A percentile compares a stretch with the other conserved stretches of the same genome.
Evolutionary conservation across 164 flowering plant species (phyloP).

Genomic region (Brasenia schreberi): DNA sequence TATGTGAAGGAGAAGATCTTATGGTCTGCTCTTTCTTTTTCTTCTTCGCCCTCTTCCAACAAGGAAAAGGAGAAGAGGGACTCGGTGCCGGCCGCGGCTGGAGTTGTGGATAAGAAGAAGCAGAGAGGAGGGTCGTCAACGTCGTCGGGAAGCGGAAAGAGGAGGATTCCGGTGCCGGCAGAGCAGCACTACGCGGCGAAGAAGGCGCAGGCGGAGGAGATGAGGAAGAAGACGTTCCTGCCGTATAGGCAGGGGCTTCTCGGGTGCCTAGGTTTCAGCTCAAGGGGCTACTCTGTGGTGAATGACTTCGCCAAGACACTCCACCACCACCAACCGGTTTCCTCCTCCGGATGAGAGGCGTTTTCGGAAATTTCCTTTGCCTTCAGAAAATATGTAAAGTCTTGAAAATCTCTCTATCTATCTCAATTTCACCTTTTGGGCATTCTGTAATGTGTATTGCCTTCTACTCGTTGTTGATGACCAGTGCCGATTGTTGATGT

Average conservation of each 20-base stretch:
- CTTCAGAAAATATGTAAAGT: background rate
- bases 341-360: background rate
- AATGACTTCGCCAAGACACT: slow-evolving; percentile 22
- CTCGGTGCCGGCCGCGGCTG: no score
- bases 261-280: slow-evolving; percentile 41
- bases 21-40: slow-evolving; percentile 14
- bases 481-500: background rate
- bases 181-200: slow-evolving; percentile 41
- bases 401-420: background rate
- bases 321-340: slow-evolving; percentile 2
- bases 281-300: slow-evolving; percentile 20
- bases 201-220: slow-evolving; percentile 50
- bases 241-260: slow-evolving; percentile 42
- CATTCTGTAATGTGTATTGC: background rate
- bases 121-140: background rate
- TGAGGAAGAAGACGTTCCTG: slow-evolving; percentile 50
- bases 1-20: slow-evolving; percentile 24
- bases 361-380: no score
- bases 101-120: slow-evolving; percentile 6
- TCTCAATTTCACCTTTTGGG: background rate
- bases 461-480: background rate
- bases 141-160: slow-evolving; percentile 12
- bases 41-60: slow-evolving; percentile 3
- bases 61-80: background rate
- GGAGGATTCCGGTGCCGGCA: slow-evolving; percentile 24